Base-by-base conservation (phyloP, 2,329 filamentous ascomycete species). In the Paradendryphiella salina region DNA sequence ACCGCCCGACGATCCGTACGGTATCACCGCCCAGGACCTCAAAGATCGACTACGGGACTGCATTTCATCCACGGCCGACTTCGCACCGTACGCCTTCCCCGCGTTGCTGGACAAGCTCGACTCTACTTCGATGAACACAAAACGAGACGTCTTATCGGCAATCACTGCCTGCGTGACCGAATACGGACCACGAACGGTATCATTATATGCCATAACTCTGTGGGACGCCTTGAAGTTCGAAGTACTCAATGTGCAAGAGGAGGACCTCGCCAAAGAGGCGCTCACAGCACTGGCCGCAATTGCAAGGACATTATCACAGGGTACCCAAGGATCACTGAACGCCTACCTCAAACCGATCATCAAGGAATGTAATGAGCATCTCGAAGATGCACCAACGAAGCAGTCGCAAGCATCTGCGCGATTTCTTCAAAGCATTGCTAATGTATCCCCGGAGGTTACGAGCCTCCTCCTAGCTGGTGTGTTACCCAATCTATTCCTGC, bases 221-320 rank as follows among this genome's bases (percentile, higher is more conserved):
- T 88, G 85, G 85, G 84, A 87, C 59, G 80, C 84, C 7, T 67
- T 88, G 43, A 88, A 87, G 65, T 88, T 86, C 59, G 85, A 88
- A 61, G 81, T 88, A 9, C 74, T 88, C 11, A 86, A 85, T 57
- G 80, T 82, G 0, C 83, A 86, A 66, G 85, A 88, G 60, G 83
- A 87, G 46, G 82, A 86, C 42, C 72, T 88, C 7, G 83, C 83
- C 0, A 76, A 84, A 40, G 80, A 82, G 60, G 82, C 85, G 5
- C 69, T 87, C 13, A 72, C 76, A 17, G 80, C 78, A 2, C 69
- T 87, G 7, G 76, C 79, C 46, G 73, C 77, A 15, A 82, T 87
- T 49, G 80, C 82, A 13, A 74, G 73, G 44, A 78, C 80, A 17
- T 73, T 88, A 6, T 82, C 82, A 15, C 46, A 76, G 71, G 60